Conservation (phyloP, 139 green algal species). For the Coelastrella sp. region DNA sequence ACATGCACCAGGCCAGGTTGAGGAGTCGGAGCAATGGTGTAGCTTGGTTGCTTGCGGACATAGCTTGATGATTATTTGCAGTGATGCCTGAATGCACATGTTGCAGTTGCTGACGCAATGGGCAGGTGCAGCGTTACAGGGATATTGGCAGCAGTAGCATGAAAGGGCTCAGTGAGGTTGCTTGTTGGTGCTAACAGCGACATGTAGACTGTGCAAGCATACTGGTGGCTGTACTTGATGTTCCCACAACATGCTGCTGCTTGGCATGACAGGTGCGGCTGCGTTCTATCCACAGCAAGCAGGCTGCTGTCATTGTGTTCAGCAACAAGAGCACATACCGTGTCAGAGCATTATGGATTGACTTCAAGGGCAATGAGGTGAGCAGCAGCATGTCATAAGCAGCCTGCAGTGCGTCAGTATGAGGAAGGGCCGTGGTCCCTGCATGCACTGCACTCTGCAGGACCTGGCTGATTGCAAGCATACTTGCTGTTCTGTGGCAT, state of each 20-base stretch:
- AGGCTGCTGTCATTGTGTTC: slow-evolving; percentile 53
- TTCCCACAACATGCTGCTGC: too few species aligned
- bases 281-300: slow-evolving; percentile 50
- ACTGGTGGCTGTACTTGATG: not conserved
- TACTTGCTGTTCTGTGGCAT: not conserved
- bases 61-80: not conserved
- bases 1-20: too few species aligned
- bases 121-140: too few species aligned
- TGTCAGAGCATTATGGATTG: slow-evolving; percentile 57
- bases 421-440: too few species aligned
- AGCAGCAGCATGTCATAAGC: not conserved
- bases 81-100: not conserved
- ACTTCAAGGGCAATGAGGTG: slow-evolving; percentile 61
- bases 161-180: too few species aligned
- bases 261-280: slow-evolving; percentile 39
- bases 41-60: too few species aligned
- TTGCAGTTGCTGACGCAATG: not conserved
- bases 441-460: not conserved
- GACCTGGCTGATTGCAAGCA: not conserved
- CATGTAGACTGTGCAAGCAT: not conserved
- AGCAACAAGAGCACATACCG: slow-evolving; percentile 43
- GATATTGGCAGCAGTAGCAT: too few species aligned
- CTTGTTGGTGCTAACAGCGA: too few species aligned
- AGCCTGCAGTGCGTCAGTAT: not conserved
- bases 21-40: too few species aligned